These are phyloP conservation scores for Arabis hirsuta DNA, from an alignment of 345 rosid species.

Conservation along the genomic window DNA sequence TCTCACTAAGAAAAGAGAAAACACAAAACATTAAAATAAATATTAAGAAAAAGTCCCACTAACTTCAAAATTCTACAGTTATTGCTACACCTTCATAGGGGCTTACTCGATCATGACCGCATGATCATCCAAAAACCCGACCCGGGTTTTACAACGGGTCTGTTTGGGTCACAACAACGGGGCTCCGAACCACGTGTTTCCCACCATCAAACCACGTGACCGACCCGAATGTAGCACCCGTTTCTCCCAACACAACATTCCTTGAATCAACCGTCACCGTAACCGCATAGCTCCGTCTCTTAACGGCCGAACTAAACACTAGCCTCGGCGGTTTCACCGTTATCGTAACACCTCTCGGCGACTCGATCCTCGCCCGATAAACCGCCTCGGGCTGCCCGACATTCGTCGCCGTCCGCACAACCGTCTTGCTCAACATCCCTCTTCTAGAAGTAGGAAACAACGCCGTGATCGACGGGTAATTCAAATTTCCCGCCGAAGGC, in stretches of 20 bases:
- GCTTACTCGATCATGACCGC: constrained; percentile 38
- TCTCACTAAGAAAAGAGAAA: constrained; percentile 20
- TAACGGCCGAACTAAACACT: constrained; percentile 53
- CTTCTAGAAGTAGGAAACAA: constrained; percentile 52
- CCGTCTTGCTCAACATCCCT: constrained; percentile 49
- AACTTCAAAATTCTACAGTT: constrained; percentile 33
- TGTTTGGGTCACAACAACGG: constrained; percentile 64
- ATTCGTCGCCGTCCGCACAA: constrained; percentile 71
- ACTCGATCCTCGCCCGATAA: constrained; percentile 51
- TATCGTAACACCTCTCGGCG: constrained; percentile 68
- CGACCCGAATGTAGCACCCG: constrained; percentile 75
- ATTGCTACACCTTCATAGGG: constrained; percentile 28
- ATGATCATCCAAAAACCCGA: constrained; percentile 35
- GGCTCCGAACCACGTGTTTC: constrained; percentile 73
- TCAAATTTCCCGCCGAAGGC: constrained; percentile 67
- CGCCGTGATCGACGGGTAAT: constrained; percentile 82
- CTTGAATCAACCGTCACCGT: constrained; percentile 57
- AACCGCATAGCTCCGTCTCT: constrained; percentile 62
- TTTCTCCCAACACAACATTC: constrained; percentile 56
- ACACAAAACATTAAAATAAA: constrained; percentile 14
- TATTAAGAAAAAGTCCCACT: neutral
- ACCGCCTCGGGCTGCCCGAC: constrained; percentile 57
- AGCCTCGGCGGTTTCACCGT: constrained; percentile 62
- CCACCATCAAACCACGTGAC: constrained; percentile 79
- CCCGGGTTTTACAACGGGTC: constrained; percentile 28